Base-by-base conservation (phyloP, 345 rosid genomes). In the Excoecaria cochinchinensis region DNA sequence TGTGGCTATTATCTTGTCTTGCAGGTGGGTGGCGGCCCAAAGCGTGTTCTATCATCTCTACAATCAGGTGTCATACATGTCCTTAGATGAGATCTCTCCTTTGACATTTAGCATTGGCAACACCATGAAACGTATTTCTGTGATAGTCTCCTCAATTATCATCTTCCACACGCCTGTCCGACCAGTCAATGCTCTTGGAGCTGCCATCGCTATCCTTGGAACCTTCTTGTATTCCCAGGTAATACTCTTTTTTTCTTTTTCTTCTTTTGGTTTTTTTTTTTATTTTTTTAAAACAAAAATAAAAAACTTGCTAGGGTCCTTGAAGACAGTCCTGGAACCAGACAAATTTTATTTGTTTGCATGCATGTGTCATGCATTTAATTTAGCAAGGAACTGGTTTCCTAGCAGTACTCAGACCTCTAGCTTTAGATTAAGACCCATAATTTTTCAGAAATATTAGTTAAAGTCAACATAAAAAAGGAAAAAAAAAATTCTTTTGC, bases 191-290 rank as follows among this genome's bases (percentile, higher is more conserved):
- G 95, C 97, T 16, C 90, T 96, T 64, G 98, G 99, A 73, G 97
- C 99, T 46, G 98, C 98, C 82, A 92, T 96, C 1, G 99, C 99
- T 4, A 61, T 93, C 83, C 87, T 96, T 6, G 99, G 99, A 78
- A 96, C 98, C 78, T 96, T 96, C 98, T 75, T 96, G 85, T 96
- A 96, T 74, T 96, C 98, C 55, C 99, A 96, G 99, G 98, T 93
- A 58, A 58, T 22, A 72, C 82, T 64, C 73, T 61, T n/a, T n/a
- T n/a, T n/a, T n/a, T n/a, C n/a, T n/a, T n/a, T n/a, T n/a, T n/a
- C n/a, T n/a, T n/a, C n/a, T n/a, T n/a, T n/a, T n/a, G n/a, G n/a
- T n/a, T n/a, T n/a, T n/a, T n/a, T n/a, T n/a, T n/a, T n/a, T n/a
- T n/a, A n/a, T n/a, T n/a, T n/a, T n/a, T n/a, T n/a, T n/a, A n/a